Percentiles rank a stretch among this genome's conserved stretches.
These are phyloP conservation scores for Selaginella moellendorffii DNA, from an alignment of 75 land plant species.

Conservation along the genomic window DNA sequence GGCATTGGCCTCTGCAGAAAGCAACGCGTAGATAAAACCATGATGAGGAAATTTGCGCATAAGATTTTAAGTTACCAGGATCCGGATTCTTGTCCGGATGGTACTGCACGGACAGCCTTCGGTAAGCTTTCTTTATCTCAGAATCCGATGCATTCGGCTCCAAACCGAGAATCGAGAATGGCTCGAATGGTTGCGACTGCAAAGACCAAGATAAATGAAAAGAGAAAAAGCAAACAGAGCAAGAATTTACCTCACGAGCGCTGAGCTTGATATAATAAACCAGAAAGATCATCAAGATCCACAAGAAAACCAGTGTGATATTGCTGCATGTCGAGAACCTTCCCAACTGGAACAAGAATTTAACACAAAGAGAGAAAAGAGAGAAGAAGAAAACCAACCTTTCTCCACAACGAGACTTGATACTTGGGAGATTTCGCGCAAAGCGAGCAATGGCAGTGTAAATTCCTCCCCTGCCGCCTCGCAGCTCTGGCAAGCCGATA, in stretches of 20 bases:
- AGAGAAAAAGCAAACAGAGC: not conserved
- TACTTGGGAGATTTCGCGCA: conserved; percentile 80
- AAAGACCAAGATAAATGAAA: not conserved
- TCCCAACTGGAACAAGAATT: conserved; percentile 37
- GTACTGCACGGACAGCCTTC: conserved; percentile 75
- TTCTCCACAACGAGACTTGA: conserved; percentile 51
- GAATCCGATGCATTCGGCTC: conserved; percentile 68
- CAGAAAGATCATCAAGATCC: conserved; percentile 67
- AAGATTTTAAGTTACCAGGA: conserved; percentile 76
- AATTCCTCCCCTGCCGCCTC: conserved; percentile 39
- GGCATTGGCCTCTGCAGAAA: conserved; percentile 70
- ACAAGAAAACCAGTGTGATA: conserved; percentile 61
- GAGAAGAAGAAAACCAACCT: conserved; percentile 31
- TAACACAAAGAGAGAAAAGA: conserved; percentile 3
- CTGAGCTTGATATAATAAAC: conserved; percentile 78
- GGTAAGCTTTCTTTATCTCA: conserved; percentile 94
- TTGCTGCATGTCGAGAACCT: conserved; percentile 80
- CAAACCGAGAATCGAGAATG: conserved; percentile 79
- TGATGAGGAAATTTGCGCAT: too few relatives aligned
- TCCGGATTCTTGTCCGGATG: conserved; percentile 99
- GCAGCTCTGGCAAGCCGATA: conserved; percentile 38
- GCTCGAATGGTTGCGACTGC: conserved; percentile 88
- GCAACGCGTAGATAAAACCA: not conserved
- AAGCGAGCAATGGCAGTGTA: conserved; percentile 65
- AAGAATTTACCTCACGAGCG: conserved; percentile 57